These are phyloP conservation scores for Pseudotulostoma volvatum DNA, from an alignment of 495 filamentous ascomycete species.

Conservation along the genomic window DNA sequence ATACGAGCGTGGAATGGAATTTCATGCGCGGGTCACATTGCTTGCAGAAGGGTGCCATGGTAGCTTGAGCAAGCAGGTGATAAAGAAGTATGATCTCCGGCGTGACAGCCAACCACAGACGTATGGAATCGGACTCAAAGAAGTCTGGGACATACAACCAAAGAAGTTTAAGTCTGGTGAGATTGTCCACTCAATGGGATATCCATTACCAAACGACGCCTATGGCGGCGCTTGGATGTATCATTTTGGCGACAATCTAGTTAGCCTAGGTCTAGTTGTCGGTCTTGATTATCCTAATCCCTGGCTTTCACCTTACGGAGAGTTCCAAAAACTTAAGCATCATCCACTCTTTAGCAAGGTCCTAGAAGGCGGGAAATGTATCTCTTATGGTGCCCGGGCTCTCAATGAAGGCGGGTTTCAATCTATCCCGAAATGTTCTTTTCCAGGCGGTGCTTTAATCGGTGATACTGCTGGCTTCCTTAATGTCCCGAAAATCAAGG, in stretches of 20 bases:
- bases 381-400: constrained; percentile 88
- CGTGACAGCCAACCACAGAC: constrained; percentile 84
- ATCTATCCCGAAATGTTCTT: constrained; percentile 89
- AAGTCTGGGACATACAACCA: constrained; percentile 91
- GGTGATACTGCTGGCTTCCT: constrained; percentile 93
- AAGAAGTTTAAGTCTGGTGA: constrained; percentile 83
- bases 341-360: constrained; percentile 73
- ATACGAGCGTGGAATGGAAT: constrained; percentile 98
- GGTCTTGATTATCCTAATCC: constrained; percentile 94
- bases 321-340: constrained; percentile 98
- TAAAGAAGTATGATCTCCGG: constrained; percentile 86
- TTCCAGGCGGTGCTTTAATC: constrained; percentile 90
- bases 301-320: constrained; percentile 86
- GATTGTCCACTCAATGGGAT: constrained; percentile 83
- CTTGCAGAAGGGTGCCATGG: constrained; percentile 95
- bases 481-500: constrained; percentile 98
- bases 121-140: constrained; percentile 86
- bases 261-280: constrained; percentile 83
- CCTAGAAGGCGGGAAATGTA: constrained; percentile 88
- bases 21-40: constrained; percentile 85
- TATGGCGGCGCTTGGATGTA: constrained; percentile 99
- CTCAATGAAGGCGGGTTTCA: constrained; percentile 95
- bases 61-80: constrained; percentile 86
- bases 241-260: constrained; percentile 94
- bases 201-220: constrained; percentile 72